Conservation (phyloP, 1,139 yeast genomes). For the Scheffersomyces insectosa region DNA sequence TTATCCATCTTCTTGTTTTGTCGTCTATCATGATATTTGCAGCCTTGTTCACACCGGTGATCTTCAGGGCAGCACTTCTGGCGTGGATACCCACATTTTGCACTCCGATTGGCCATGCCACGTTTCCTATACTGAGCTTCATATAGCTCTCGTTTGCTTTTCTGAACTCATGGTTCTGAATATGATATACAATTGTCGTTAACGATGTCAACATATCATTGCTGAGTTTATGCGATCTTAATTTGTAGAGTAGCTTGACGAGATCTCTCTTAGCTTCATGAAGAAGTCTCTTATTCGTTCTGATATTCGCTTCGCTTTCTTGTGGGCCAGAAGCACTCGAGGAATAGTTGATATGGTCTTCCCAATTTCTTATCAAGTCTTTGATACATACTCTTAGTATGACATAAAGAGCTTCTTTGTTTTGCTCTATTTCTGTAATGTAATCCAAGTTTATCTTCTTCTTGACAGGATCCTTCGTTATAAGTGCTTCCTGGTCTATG, state of each 20-base stretch:
- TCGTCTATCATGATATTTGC: conserved; percentile 84
- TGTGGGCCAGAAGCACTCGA: not conserved
- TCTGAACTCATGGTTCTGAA: conserved; percentile 55
- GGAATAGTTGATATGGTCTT: conserved; percentile 7
- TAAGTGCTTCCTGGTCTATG: conserved; percentile 21
- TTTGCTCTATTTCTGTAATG: conserved; percentile 26
- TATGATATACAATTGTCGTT: conserved; percentile 57
- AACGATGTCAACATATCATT: conserved; percentile 53
- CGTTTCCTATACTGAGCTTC: conserved; percentile 80
- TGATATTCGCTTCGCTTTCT: conserved; percentile 1
- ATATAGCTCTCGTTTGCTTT: conserved; percentile 71
- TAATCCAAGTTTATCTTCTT: conserved; percentile 30
- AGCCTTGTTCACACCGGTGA: conserved; percentile 40
- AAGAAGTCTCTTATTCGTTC: conserved; percentile 20
- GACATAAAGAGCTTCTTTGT: conserved; percentile 31
- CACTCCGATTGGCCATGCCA: conserved; percentile 93
- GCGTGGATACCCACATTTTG: conserved; percentile 79
- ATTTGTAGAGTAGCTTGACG: conserved; percentile 58
- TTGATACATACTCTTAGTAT: conserved; percentile 55
- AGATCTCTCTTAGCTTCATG: conserved; percentile 61
- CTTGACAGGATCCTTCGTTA: conserved; percentile 15
- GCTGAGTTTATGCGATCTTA: conserved; percentile 50
- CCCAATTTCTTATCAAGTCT: conserved; percentile 48
- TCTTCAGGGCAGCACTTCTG: conserved; percentile 52
- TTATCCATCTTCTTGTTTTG: conserved; percentile 73